Evolutionary conservation across 371 early-diverging fungal genomes (phyloP), one percentile per base, ranked within the genome.

Genomic region (Apophysomyces ossiformis): DNA sequence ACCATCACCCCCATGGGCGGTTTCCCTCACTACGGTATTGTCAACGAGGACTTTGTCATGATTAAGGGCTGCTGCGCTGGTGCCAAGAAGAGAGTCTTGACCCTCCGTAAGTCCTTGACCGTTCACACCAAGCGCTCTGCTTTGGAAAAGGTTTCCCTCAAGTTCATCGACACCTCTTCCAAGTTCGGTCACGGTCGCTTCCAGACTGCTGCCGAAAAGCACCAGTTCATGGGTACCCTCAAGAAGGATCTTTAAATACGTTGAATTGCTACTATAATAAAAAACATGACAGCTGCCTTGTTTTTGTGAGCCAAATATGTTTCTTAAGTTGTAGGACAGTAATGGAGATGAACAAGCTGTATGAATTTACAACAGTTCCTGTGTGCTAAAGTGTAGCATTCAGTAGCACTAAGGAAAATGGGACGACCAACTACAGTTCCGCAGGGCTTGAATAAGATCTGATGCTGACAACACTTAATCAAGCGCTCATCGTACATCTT

Each of bases 131-230:
- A 90, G 86, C 94, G 98, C 70, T 91, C 92, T 66, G 95, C 98
- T 72, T 86, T 96, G 70, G 99, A 99, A 88, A 92, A 97, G 86
- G 92, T 99, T 76, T 77, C 81, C 70, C 91, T 99, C 85, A 94
- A 94, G 92, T 99, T 99, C 90, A 96, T 99, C 90, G 99, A 99
- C 87, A 99, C 99, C 61, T 93, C 97, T 62, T 99, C 99, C 90
- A 99, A 99, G 94, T 99, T 97, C 85, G 99, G 99, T 77, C 97
- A 97, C 87, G 99, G 99, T 89, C 96, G 99, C 81, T 99, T 99
- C 99, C 99, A 99, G 90, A 99, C 99, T 78, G 84, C 91, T 71
- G 95, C 89, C 78, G 99, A 99, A 90, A 99, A 99, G 95, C 85
- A 87, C 78, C 89, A 91, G 65, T 99, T 96, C 93, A 90, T 93